A percentile compares a stretch with the other conserved stretches of the same genome.
These are phyloP conservation scores for Chlamydomonas reinhardtii DNA, from an alignment of 163 green algal species.

Conservation along the genomic window DNA sequence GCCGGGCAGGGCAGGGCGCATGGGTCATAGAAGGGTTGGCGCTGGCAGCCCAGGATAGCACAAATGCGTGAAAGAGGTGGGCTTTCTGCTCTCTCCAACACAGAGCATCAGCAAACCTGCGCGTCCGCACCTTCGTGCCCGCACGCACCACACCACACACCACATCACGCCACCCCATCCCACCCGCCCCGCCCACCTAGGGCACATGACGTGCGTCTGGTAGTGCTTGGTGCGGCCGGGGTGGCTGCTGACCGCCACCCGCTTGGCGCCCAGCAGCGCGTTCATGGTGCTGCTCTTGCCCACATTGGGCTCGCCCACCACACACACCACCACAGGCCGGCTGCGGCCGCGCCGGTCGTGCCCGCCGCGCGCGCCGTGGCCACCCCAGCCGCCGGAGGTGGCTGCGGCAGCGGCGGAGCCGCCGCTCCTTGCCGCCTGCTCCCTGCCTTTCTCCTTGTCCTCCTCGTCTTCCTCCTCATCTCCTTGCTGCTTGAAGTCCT, in stretches of 20 bases:
- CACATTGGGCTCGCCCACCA: conserved; percentile 77
- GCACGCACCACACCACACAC: neutral
- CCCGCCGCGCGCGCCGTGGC: conserved; percentile 16
- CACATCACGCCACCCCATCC: neutral
- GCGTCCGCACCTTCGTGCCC: no score
- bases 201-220: conserved; percentile 76
- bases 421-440: neutral
- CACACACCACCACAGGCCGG: conserved; percentile 62
- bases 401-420: neutral
- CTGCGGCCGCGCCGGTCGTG: conserved; percentile 25
- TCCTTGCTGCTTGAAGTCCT: neutral
- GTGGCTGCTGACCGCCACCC: conserved; percentile 64
- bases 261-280: conserved; percentile 70
- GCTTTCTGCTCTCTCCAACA: no score
- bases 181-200: conserved; percentile 5
- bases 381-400: neutral
- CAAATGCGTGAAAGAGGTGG: no score
- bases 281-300: conserved; percentile 78
- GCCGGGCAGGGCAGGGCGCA: no score
- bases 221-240: conserved; percentile 76
- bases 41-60: no score
- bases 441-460: neutral
- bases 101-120: no score
- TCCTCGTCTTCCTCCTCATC: neutral
- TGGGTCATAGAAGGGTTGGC: no score